Evolutionary conservation across 2,329 filamentous ascomycete genomes (phyloP), one percentile per base, ranked within the genome.

Genomic region (Colletotrichum acutatum): DNA sequence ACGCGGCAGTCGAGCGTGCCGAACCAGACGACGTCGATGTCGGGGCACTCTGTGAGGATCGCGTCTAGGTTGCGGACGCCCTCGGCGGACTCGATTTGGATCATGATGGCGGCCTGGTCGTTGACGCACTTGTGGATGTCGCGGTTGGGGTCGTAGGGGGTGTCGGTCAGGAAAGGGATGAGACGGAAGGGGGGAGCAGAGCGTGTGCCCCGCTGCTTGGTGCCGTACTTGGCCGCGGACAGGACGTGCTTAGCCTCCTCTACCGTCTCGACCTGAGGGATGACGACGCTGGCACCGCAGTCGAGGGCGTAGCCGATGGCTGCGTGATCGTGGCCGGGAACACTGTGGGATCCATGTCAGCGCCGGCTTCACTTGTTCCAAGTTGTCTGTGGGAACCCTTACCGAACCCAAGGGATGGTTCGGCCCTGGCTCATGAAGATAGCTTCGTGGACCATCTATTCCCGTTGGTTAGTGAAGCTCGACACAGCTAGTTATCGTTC

Each of bases 241-340:
- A 83, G 71, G 42, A 85, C 80, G 75, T 86, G 82, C 67, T 83
- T 82, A 9, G 83, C 84, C 76, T 87, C 79, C 75, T 82, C 82
- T 62, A 86, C 85, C 2, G 84, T 87, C 46, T 86, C 84, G 67
- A 87, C 81, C 68, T 87, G 86, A 2, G 86, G 86, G 42, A 86
- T 72, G 26, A 87, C 79, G 69, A 87, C 80, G 71, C 80, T 83
- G n/a, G 85, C 86, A n/a, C 86, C 86, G 1, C 84, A 84, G 75
- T 87, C 86, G 5, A 87, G 80, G 7, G 84, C 86, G 68, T 80
- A 86, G 12, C 84, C 84, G 67, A 87, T 86, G 22, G 81, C 77
- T 8, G 83, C 84, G 76, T 87, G 85, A 63, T 86, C 84, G 72
- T 87, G 84, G 24, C 84, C 83, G 1, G 84, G 84, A 8, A 87